Base-by-base conservation (phyloP, 495 filamentous ascomycete genomes). In the Aspergillus ostianus region DNA sequence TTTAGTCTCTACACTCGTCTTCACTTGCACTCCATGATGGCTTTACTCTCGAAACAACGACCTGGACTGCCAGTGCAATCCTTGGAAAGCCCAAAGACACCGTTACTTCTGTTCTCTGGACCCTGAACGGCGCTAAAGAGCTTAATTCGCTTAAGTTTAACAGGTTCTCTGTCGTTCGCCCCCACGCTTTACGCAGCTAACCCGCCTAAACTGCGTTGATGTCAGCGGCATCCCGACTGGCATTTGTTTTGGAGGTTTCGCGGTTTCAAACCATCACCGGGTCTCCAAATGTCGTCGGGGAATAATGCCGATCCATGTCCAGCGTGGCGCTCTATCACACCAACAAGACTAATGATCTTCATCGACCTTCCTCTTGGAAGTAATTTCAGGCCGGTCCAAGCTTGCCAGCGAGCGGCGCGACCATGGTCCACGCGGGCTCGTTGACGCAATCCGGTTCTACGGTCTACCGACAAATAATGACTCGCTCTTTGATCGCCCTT, bases 401-500 rank as follows among this genome's bases (percentile, higher is more conserved):
- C 19, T 20, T 20, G 19, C 47, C n/a, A 17, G 23, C 47, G 8
- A 17, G 46, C 46, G 46, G 46, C 46, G 49, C 50, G 27, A 46
- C 60, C 55, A 45, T 63, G 60, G 60, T 58, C 55, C 44, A 58
- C 45, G 23, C 44, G 32, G 20, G 23, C 19, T 57, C 45, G 60
- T 63, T 58, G 60, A 63, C 60, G 60, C 60, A 63, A 58, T 55
- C 45, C 49, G 57, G n/a, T 56, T 36, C 27, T 27, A 26, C n/a
- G n/a, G n/a, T n/a, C n/a, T n/a, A n/a, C n/a, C n/a, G n/a, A n/a
- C 30, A 4, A 41, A 1, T 15, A 41, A 41, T 41, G 36, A 41
- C 36, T 41, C 36, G 10, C 36, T 41, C 29, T 32, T 32, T 10
- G 29, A 32, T 32, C 29, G 29, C 29, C 1, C 29, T 10, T 32